These are phyloP conservation scores for Fusarium oligoseptatum DNA, from an alignment of 2,329 filamentous ascomycete genomes.

Conservation along the genomic window DNA sequence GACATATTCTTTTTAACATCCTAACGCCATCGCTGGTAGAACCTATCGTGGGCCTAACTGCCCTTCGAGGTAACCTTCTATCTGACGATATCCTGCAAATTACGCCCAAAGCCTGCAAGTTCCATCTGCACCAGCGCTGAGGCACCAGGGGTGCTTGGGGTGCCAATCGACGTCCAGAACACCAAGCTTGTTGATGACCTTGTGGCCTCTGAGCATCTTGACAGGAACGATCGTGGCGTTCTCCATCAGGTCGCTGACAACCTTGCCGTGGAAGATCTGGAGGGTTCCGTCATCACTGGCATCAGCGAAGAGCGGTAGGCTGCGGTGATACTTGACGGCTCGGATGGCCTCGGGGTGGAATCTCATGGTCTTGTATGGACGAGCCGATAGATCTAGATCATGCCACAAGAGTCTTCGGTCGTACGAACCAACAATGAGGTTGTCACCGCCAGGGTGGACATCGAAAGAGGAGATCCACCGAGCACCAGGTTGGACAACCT, in stretches of 20 bases:
- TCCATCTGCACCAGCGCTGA: slow-evolving; percentile 94
- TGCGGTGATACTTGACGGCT: slow-evolving; percentile 87
- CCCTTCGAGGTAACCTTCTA: background rate
- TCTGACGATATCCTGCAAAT: background rate
- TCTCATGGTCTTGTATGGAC: slow-evolving; percentile 95
- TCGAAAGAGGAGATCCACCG: slow-evolving; percentile 95
- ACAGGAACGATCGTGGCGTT: slow-evolving; percentile 96
- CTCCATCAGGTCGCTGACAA: slow-evolving; percentile 94
- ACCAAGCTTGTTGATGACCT: slow-evolving; percentile 85
- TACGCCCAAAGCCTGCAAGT: slow-evolving; percentile 87
- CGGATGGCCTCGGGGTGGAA: slow-evolving; percentile 96
- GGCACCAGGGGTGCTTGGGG: slow-evolving; percentile 91
- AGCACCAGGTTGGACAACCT: slow-evolving; percentile 92
- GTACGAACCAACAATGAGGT: slow-evolving; percentile 94
- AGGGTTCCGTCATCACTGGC: slow-evolving; percentile 94
- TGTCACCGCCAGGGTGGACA: slow-evolving; percentile 92
- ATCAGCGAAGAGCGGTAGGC: slow-evolving; percentile 89
- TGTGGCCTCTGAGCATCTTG: slow-evolving; percentile 93
- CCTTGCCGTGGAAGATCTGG: slow-evolving; percentile 97
- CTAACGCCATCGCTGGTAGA: slow-evolving; percentile 43
- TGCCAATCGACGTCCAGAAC: slow-evolving; percentile 98
- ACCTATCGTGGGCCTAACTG: slow-evolving; percentile 18
- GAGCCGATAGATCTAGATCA: slow-evolving; percentile 89
- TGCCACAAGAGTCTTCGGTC: slow-evolving; percentile 96
- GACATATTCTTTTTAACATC: slow-evolving; percentile 23